Base-by-base conservation (phyloP, 2,329 filamentous ascomycete genomes). In the Clarireedia sp. region DNA sequence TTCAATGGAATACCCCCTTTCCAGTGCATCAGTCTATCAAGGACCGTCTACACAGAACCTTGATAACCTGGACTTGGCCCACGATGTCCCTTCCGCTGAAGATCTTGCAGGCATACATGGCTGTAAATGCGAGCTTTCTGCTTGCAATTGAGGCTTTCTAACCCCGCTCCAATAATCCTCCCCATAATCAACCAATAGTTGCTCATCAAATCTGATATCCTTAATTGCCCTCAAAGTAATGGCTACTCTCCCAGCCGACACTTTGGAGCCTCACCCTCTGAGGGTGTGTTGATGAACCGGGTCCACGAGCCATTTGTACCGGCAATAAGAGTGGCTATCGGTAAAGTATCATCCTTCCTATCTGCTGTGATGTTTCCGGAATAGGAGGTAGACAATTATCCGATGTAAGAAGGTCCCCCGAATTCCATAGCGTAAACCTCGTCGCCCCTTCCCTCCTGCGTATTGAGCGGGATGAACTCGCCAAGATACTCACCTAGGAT, bases 191-290 rank as follows among this genome's bases (percentile, higher is more conserved):
- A 16, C 26, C n/a, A 45, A 12, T 4, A 57, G n/a, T 17, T 57
- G 23, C 29, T 55, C 51, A 8, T 51, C 51, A 51, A 57, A 55
- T 10, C 41, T 29, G 46, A 57, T 47, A 47, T 57, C 10, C 17
- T 41, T 41, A 14, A 41, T 6, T 9, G 56, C 38, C 12, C 36
- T 44, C 5, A 56, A 26, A 19, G 36, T 45, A 24, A 56, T 38
- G 16, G 47, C 38, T 21, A 47, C 21, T 19, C 48, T 58, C 9
- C 56, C 56, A 17, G 52, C 53, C 33, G 51, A 40, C 8, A 51
- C 48, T 23, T 58, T 3, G 33, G 17, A 3, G 4, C 44, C 48
- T 36, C 5, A 14, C 23, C 37, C 26, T 45, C 24, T 9, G 43
- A 47, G 3, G 10, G 33, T 3, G 26, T 7, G 17, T 48, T 43